phyloP scores from a whole-genome alignment of 2,329 filamentous ascomycete species.

The Hymenoscyphus salicellus region DNA sequence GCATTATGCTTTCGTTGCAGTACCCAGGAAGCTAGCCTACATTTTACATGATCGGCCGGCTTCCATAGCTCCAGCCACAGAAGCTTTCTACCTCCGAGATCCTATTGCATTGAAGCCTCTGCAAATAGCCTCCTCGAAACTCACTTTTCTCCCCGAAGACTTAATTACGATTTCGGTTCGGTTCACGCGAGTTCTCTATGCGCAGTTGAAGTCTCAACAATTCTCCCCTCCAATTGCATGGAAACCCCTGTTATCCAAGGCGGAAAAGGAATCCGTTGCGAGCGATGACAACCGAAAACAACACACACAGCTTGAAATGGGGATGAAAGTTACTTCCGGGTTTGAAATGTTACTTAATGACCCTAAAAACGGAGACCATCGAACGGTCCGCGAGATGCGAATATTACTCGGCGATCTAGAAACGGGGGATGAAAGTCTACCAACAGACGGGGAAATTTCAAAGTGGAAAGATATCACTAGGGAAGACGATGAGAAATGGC shows the following conservation, averaged over 20 bases:
- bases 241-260: conserved; percentile 40
- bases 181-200: conserved; percentile 87
- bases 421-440: conserved; percentile 47
- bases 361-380: conserved; percentile 64
- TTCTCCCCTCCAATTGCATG: conserved; percentile 64
- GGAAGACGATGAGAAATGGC: conserved; percentile 86
- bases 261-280: conserved; percentile 32
- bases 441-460: conserved; percentile 69
- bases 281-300: conserved; percentile 24
- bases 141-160: conserved; percentile 72
- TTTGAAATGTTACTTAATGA: conserved; percentile 82
- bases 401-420: conserved; percentile 73
- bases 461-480: conserved; percentile 59
- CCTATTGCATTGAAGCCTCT: conserved; percentile 71
- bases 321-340: conserved; percentile 87
- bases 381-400: conserved; percentile 69
- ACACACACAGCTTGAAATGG: conserved; percentile 55
- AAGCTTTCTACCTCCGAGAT: conserved; percentile 90
- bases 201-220: conserved; percentile 82
- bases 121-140: conserved; percentile 49
- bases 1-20: conserved; percentile 69
- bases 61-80: conserved; percentile 77
- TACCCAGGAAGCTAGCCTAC: conserved; percentile 80
- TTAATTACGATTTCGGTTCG: conserved; percentile 74
- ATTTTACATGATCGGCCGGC: conserved; percentile 73